Base-by-base conservation (phyloP, 2,329 filamentous ascomycete genomes). In the Diaporthe helianthi region DNA sequence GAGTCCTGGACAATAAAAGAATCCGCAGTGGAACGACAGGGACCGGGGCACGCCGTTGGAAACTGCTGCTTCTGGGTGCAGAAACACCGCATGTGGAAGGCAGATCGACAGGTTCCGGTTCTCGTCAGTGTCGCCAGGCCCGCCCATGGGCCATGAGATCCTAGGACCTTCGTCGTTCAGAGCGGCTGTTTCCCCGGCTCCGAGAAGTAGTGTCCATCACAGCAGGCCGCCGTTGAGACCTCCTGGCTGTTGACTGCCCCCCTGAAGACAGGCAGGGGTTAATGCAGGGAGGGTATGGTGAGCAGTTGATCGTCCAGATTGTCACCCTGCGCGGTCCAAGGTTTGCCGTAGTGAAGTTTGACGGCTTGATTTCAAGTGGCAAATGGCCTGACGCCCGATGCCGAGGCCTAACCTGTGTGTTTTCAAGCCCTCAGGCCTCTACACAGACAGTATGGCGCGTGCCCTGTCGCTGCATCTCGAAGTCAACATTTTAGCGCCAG, bases 341-440 rank as follows among this genome's bases (percentile, higher is more conserved):
- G 41, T 63, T 63, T 47, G 58, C 41, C 41, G 26, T 63, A 63
- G 33, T 47, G 38, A 36, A 63, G 41, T 13, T 47, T 47, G 24
- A 33, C 41, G 1, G 9, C 24, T 4, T 63, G 29, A 36, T 36
- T 36, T 13, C 3, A 33, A 15, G 19, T 63, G 58, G 26, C 5
- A 49, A 36, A 47, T 26, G 24, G 29, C 24, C 29, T 15, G n/a
- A 22, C 36, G 36, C 36, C 36, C 10, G 36, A 38, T 47, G 26
- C 58, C 41, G 26, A 47, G 41, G 26, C n/a, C 8, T 63, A n/a
- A 46, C 9, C 6, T 24, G 6, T n/a, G 26, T 33, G 12, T 29
- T 29, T 63, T 19, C n/a, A 49, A 15, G 41, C n/a, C 29, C n/a
- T 63, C 12, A 7, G n/a, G n/a, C n/a, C n/a, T n/a, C n/a, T n/a